Conservation (phyloP, 352 stramenopile genomes). For the Pythium guiyangense region DNA sequence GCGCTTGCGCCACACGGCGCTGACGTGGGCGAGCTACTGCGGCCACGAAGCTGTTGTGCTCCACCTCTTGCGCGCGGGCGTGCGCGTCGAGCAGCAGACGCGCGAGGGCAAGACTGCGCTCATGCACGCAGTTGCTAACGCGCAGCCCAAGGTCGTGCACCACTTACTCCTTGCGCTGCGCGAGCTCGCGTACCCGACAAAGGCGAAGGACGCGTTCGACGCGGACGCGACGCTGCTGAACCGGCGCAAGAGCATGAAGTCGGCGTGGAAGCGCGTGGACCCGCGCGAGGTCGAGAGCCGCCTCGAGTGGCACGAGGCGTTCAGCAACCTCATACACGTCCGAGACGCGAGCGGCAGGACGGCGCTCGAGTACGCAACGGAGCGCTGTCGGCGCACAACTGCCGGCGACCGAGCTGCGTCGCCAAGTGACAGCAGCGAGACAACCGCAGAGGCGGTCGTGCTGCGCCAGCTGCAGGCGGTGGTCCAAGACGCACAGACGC, state of each 20-base stretch:
- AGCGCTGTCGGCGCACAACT: not conserved
- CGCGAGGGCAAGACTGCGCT: slow-evolving; percentile 61
- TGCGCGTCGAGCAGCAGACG: slow-evolving; percentile 34
- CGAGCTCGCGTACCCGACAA: slow-evolving; percentile 28
- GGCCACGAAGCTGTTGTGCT: slow-evolving; percentile 61
- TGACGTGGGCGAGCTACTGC: slow-evolving; percentile 76
- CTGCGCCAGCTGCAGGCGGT: slow-evolving; percentile 30
- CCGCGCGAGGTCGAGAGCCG: slow-evolving; percentile 14
- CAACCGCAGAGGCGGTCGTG: slow-evolving; percentile 14
- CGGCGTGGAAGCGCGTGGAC: slow-evolving; percentile 10
- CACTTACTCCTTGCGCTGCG: slow-evolving; percentile 46
- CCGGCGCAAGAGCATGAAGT: slow-evolving; percentile 15
- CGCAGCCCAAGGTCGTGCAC: slow-evolving; percentile 41
- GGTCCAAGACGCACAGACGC: slow-evolving; percentile 32
- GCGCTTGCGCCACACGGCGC: slow-evolving; percentile 52
- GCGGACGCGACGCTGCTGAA: slow-evolving; percentile 9
- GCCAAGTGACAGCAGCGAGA: not conserved
- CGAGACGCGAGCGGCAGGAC: slow-evolving; percentile 29
- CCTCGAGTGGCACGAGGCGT: slow-evolving; percentile 55
- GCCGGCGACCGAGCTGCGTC: slow-evolving; percentile 1
- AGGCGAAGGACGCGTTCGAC: slow-evolving; percentile 17
- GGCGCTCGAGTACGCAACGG: slow-evolving; percentile 27
- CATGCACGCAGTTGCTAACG: slow-evolving; percentile 60
- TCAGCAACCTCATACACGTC: slow-evolving; percentile 31
- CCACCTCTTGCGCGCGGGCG: slow-evolving; percentile 34